These are phyloP conservation scores for Penicillium lividum DNA, from an alignment of 495 filamentous ascomycete species.

Conservation along the genomic window DNA sequence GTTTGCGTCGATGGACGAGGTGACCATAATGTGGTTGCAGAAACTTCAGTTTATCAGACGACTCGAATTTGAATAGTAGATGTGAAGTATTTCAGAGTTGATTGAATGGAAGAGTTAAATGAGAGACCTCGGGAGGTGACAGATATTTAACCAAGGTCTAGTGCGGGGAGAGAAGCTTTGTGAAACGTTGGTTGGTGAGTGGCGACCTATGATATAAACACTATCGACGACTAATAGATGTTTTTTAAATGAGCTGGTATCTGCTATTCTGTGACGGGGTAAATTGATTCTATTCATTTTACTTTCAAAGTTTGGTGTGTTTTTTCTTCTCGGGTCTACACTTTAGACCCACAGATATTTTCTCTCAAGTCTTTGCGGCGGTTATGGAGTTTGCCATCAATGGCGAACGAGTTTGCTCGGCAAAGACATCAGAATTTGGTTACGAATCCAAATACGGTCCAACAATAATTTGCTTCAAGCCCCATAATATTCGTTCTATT, in stretches of 20 bases:
- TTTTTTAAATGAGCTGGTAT: not conserved
- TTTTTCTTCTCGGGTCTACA: not conserved
- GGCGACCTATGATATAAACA: conserved; percentile 32
- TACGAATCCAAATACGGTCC: not conserved
- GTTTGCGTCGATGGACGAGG: conserved; percentile 18
- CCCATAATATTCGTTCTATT: not conserved
- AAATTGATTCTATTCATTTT: not conserved
- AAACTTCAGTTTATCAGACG: not conserved
- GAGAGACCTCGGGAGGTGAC: not conserved
- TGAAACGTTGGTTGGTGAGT: conserved; percentile 12
- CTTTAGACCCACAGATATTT: not conserved
- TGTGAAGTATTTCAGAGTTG: not conserved
- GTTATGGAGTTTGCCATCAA: not conserved
- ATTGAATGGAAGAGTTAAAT: not conserved
- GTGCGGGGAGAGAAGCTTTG: conserved; percentile 22
- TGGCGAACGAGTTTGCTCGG: not conserved
- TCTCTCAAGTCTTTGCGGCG: not conserved
- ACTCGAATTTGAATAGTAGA: not conserved
- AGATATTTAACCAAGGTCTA: conserved; percentile 3
- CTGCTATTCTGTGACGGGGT: not conserved
- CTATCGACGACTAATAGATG: not conserved
- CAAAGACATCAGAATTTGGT: not conserved
- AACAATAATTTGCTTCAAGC: not conserved
- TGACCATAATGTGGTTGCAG: conserved; percentile 20
- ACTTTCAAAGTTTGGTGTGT: too few relatives aligned